Base-by-base conservation (phyloP, 1,139 yeast genomes). In the Candida dubliniensis region DNA sequence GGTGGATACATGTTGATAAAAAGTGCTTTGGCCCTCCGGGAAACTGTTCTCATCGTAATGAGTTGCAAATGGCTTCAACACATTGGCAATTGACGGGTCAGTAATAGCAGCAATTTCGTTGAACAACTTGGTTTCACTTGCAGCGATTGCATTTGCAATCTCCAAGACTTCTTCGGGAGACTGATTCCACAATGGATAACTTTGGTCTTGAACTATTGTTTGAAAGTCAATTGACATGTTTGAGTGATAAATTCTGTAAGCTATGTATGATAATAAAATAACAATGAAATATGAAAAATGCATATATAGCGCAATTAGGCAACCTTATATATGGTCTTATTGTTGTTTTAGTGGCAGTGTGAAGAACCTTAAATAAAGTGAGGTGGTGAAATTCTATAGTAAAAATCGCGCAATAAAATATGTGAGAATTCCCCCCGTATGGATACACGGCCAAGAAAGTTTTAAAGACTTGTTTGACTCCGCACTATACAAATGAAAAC, bases 1-100 rank as follows among this genome's bases (percentile, higher is more conserved):
- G 10, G 81, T 57, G 2, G 91, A 82, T 13, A 87, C 91, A 53
- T 83, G 81, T 61, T 81, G 87, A 57, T 79, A 82, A 58, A 87
- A 87, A 5, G 82, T 69, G 52, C 84, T 58, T 52, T 77, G 83
- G 52, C 72, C 74, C 30, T 69, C 67, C 10, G 71, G 48, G 11
- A 74, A 71, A 6, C 68, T 63, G 40, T 70, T 68, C 25, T 61
- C 65, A 56, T 85, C 81, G 51, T 78, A 80, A 46, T 71, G 64
- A 33, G 69, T 60, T 11, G 82, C 77, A 47, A 68, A 72, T 11
- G 84, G 83, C 41, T 64, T 60, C 47, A 86, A 70, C 8, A 81
- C 78, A 41, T 68, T 73, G 4, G 80, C 85, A 47, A 85, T 63
- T 1, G 83, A 71, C 11, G 90, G 86, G 11, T 36, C 35, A 27